Evolutionary conservation across 1,139 yeast species (phyloP), one percentile per base, ranked within the genome.

Genomic region (Sugiyamaella novakii): DNA sequence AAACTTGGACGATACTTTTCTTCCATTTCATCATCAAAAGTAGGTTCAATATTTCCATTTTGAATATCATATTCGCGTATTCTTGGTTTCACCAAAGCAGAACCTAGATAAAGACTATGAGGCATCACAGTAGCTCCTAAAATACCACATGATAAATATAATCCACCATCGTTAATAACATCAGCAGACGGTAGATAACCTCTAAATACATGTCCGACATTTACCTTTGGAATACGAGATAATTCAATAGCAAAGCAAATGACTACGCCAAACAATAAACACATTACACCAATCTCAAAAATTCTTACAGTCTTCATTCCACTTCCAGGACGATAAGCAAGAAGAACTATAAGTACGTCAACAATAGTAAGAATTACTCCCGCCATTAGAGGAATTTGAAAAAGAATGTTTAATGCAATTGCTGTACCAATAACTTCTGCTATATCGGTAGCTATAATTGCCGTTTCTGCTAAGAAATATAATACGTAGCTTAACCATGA

Each of bases 341-440:
- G 71, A 63, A 87, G 72, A 4, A 87, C 91, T 47, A 85, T 71
- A 41, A 87, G 66, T 3, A 87, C 92, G 65, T 87, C 95, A 1
- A 78, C 74, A 30, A 84, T 76, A 2, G 95, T 84, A 41, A 86
- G 73, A 8, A 75, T 79, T 6, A 86, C 88, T 50, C 95, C 95
- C 0, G 91, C 92, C 7, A 89, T 83, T 30, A 87, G 70, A 0
- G 95, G 95, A 12, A 87, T 73, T 46, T 75, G 75, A 39, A 84
- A 59, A 52, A 87, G 71, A 47, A 87, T 81, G 61, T 87, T 85
- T 52, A 87, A 70, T 0, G 95, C 92, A 59, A 87, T 81, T 3
- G 95, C 94, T n/a, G 88, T 80, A 59, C 95, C 95, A 49, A 87
- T 84, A 28, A 87, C 95, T 62, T 87, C 95, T 2, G 95, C 94